Conservation (phyloP, 768 basidiomycete species). For the Mrakia frigida region DNA sequence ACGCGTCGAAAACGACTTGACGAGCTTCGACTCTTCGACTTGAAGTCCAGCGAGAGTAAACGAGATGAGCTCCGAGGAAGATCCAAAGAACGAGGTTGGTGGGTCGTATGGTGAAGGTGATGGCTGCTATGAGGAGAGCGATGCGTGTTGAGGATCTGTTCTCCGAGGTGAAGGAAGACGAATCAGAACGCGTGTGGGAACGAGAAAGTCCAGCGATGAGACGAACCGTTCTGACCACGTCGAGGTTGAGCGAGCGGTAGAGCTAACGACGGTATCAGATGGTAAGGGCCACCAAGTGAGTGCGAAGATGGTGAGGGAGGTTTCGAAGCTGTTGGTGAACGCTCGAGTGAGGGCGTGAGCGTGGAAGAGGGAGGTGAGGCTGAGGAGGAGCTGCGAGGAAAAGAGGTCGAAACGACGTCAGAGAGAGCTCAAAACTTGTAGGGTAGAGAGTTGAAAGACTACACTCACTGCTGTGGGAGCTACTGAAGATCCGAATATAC, state of each 20-base stretch:
- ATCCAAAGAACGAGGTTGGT: conserved; percentile 84
- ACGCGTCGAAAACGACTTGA: not conserved
- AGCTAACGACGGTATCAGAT: not conserved
- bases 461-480: conserved; percentile 61
- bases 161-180: not conserved
- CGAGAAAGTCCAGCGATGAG: not conserved
- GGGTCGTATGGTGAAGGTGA: conserved; percentile 77
- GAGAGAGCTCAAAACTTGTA: not conserved
- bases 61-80: conserved; percentile 58
- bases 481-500: conserved; percentile 57
- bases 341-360: conserved; percentile 76
- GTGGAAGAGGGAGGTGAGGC: conserved; percentile 82
- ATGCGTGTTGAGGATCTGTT: conserved; percentile 37
- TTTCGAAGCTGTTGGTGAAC: conserved; percentile 88
- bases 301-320: conserved; percentile 72
- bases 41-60: conserved; percentile 37
- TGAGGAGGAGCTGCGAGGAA: conserved; percentile 62
- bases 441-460: not conserved
- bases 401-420: not conserved
- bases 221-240: not conserved
- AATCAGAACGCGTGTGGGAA: no score
- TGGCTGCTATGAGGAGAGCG: conserved; percentile 59
- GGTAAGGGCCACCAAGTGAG: conserved; percentile 55
- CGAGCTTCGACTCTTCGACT: not conserved
- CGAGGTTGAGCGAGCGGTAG: not conserved